Percentiles rank a stretch among this genome's conserved stretches.
Conservation (phyloP, 164 flowering plant species). For the Vitis amurensis region DNA sequence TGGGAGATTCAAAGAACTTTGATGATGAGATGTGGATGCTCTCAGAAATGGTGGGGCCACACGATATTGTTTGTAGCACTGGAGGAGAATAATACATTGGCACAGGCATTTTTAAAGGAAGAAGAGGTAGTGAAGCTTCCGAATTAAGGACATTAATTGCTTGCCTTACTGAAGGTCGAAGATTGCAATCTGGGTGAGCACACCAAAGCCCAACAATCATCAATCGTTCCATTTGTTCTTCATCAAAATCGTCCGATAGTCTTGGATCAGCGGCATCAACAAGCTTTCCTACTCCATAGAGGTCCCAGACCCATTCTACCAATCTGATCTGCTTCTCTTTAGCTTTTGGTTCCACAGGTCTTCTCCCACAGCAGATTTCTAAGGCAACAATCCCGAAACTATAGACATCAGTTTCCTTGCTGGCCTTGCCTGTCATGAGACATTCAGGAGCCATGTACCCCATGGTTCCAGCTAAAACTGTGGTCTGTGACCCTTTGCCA, state of each 20-base stretch:
- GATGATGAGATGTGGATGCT: no score
- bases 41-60: no score
- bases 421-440: not conserved
- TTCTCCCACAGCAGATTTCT: not conserved
- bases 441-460: constrained; percentile 7
- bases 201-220: constrained; percentile 19
- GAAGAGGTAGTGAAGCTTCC: constrained; percentile 9
- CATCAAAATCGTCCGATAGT: constrained; percentile 3
- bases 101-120: not conserved
- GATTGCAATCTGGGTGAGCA: constrained; percentile 11
- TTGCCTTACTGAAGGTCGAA: constrained; percentile 13
- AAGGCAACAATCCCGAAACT: constrained; percentile 6
- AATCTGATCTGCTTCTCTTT: not conserved
- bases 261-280: not conserved
- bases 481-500: not conserved
- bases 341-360: not conserved
- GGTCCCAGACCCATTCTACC: not conserved
- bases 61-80: no score
- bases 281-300: not conserved
- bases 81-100: no score
- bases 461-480: constrained; percentile 1
- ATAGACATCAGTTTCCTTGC: not conserved
- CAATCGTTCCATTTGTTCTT: constrained; percentile 7
- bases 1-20: no score
- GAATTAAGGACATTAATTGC: constrained; percentile 12